Evolutionary conservation across 2,329 filamentous ascomycete genomes (phyloP).

Genomic region (Aspergillus transmontanensis): DNA sequence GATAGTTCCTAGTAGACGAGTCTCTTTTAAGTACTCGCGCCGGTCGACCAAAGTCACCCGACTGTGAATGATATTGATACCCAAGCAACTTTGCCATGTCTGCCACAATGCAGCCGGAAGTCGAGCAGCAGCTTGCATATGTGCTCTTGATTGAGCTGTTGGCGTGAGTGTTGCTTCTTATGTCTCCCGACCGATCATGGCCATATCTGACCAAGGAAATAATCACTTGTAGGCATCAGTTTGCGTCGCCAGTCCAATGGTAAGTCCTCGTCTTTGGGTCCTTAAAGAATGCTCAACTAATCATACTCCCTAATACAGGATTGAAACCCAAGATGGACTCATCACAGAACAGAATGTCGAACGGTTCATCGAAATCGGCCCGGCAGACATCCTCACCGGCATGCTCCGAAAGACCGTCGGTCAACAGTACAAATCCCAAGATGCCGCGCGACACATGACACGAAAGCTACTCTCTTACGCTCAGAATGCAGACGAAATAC

Average conservation of each 20-base stretch:
- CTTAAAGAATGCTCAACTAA: background rate
- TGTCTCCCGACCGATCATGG: background rate
- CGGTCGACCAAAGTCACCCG: background rate
- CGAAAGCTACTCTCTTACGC: background rate
- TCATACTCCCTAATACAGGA: background rate
- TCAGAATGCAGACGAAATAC: background rate
- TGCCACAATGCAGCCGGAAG: background rate
- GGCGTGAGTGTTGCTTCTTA: background rate
- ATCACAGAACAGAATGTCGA: background rate
- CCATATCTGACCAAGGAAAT: background rate
- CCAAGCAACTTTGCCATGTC: background rate
- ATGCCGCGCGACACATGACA: background rate
- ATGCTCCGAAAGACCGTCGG: background rate
- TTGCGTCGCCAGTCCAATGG: background rate
- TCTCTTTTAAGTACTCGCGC: background rate
- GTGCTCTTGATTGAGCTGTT: background rate
- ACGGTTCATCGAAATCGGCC: background rate
- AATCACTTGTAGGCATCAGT: background rate
- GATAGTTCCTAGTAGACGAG: background rate
- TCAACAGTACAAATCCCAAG: background rate
- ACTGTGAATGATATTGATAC: background rate
- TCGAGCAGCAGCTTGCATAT: conserved; percentile 1
- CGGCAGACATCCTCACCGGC: background rate
- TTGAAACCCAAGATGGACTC: background rate
- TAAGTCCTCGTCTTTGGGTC: background rate